These are phyloP conservation scores for Adiantum capillusveneris DNA, from an alignment of 75 land plant species.

Conservation along the genomic window DNA sequence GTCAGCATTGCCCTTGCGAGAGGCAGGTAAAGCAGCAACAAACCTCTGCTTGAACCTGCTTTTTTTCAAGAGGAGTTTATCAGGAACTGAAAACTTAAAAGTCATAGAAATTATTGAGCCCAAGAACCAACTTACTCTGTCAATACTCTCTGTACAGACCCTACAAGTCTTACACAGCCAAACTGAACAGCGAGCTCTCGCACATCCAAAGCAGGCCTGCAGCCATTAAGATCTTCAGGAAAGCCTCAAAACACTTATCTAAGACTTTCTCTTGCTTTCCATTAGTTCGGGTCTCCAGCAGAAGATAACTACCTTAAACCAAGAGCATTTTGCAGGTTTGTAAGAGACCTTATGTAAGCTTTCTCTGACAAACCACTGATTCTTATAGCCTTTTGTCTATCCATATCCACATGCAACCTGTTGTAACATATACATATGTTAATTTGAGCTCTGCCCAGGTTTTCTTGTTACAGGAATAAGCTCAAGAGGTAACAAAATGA, in stretches of 20 bases:
- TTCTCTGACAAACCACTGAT: slow-evolving; percentile 90
- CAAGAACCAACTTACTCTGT: slow-evolving; percentile 50
- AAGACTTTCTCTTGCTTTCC: neutral
- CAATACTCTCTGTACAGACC: slow-evolving; percentile 54
- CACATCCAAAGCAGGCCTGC: slow-evolving; percentile 66
- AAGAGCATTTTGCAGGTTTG: slow-evolving; percentile 70
- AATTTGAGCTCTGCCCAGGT: too few relatives aligned
- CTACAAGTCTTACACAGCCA: slow-evolving; percentile 85
- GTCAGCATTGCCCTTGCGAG: slow-evolving; percentile 66
- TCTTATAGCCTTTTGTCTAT: slow-evolving; percentile 53
- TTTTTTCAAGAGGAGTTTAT: neutral
- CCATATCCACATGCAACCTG: slow-evolving; percentile 58
- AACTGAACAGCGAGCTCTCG: slow-evolving; percentile 80
- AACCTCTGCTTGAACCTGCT: slow-evolving; percentile 81
- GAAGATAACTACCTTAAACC: slow-evolving; percentile 53
- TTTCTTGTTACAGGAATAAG: too few relatives aligned
- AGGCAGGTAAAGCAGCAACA: slow-evolving; percentile 67
- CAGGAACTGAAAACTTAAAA: neutral
- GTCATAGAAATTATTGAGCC: neutral
- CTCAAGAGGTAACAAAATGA: too few relatives aligned
- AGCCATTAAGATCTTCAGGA: slow-evolving; percentile 2
- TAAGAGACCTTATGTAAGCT: slow-evolving; percentile 79
- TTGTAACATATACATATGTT: too few relatives aligned
- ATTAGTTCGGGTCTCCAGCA: neutral
- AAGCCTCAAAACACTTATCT: too few relatives aligned